phyloP scores from a whole-genome alignment of 768 basidiomycete species.

The Rhizopogon vesiculosus region DNA sequence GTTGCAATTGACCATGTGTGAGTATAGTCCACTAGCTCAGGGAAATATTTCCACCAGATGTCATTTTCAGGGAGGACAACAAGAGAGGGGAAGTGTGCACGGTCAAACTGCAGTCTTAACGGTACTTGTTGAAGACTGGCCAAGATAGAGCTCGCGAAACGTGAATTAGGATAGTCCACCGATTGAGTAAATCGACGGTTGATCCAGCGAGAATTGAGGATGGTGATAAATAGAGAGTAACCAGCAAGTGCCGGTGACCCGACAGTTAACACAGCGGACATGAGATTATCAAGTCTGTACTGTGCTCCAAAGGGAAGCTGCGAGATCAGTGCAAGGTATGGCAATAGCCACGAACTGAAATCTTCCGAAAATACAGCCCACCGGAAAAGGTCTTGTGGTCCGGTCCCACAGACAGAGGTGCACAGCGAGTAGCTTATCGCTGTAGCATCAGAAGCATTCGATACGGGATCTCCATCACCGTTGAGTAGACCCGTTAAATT shows the following conservation, averaged over 20 bases:
- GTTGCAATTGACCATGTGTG: conserved; percentile 31
- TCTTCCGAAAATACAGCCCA: conserved; percentile 24
- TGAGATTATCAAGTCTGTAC: conserved; percentile 35
- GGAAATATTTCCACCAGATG: conserved; percentile 30
- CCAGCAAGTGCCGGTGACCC: conserved; percentile 42
- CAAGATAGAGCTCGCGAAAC: conserved; percentile 16
- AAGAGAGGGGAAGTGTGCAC: conserved; percentile 27
- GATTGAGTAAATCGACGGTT: conserved; percentile 22
- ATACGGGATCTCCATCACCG: too few species aligned
- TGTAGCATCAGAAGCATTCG: too few species aligned
- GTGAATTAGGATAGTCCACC: conserved; percentile 20
- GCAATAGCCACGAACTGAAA: conserved; percentile 41
- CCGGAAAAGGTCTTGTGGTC: conserved; percentile 6
- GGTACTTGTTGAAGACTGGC: conserved; percentile 34
- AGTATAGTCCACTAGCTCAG: conserved; percentile 24
- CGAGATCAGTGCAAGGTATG: conserved; percentile 43
- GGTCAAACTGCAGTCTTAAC: conserved; percentile 14
- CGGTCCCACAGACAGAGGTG: conserved; percentile 7
- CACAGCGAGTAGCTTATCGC: too few species aligned
- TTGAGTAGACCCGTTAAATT: too few species aligned
- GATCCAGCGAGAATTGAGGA: conserved; percentile 40
- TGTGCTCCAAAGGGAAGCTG: conserved; percentile 43
- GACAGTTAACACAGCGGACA: conserved; percentile 36
- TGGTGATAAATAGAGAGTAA: conserved; percentile 39
- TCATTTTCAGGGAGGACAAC: conserved; percentile 32